Conservation (phyloP, 805 yeast genomes). For the Ogataea ganodermae region DNA sequence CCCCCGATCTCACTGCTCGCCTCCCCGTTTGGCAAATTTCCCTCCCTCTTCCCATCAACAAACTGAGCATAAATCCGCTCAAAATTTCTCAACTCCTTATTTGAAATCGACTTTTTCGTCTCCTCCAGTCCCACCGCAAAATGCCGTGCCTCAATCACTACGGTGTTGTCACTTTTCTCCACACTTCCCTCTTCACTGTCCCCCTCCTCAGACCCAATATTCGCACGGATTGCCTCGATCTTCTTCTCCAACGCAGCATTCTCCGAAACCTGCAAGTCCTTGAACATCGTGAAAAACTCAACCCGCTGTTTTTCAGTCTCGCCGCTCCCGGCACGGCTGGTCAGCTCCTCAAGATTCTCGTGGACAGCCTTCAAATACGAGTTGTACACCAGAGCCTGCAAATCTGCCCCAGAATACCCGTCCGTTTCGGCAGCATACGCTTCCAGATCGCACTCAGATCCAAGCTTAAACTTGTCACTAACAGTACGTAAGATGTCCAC, state of each 20-base stretch:
- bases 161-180: slow-evolving; percentile 30
- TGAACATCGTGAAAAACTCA: slow-evolving; percentile 28
- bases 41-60: slow-evolving; percentile 64
- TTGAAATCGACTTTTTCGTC: slow-evolving; percentile 88
- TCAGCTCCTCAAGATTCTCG: slow-evolving; percentile 54
- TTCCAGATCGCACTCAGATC: slow-evolving; percentile 50
- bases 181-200: not conserved
- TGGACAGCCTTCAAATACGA: slow-evolving; percentile 89
- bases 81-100: slow-evolving; percentile 65
- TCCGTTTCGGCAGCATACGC: slow-evolving; percentile 59
- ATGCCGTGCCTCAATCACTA: slow-evolving; percentile 54
- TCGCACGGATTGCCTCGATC: slow-evolving; percentile 23
- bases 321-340: slow-evolving; percentile 7
- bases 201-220: not conserved
- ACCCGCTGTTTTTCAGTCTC: slow-evolving; percentile 9
- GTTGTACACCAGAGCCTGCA: slow-evolving; percentile 89
- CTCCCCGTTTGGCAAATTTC: slow-evolving; percentile 84
- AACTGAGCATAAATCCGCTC: slow-evolving; percentile 68
- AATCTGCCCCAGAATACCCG: slow-evolving; percentile 93
- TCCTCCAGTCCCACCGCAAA: slow-evolving; percentile 64
- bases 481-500: slow-evolving; percentile 67
- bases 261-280: slow-evolving; percentile 9
- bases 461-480: slow-evolving; percentile 62
- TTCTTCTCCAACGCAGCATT: slow-evolving; percentile 21
- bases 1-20: slow-evolving; percentile 84